phyloP scores from a whole-genome alignment of 2,329 filamentous ascomycete species.

The Calonectria pseudoreteaudii region DNA sequence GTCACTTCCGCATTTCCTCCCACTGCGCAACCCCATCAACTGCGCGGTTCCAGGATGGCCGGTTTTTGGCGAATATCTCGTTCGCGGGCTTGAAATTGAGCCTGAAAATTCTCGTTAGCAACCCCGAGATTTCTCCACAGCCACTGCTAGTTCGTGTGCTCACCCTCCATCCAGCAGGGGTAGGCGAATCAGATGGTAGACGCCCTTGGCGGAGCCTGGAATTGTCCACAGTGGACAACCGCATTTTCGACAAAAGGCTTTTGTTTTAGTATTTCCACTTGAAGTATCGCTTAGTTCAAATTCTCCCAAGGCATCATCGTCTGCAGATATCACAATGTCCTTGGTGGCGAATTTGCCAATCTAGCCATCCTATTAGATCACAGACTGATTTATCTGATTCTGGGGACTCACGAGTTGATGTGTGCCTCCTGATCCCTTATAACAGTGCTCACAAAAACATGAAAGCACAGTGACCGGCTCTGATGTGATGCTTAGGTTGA shows the following conservation, averaged over 20 bases:
- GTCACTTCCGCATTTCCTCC: slow-evolving; percentile 42
- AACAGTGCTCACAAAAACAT: slow-evolving; percentile 38
- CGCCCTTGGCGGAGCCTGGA: slow-evolving; percentile 39
- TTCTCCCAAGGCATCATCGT: slow-evolving; percentile 10
- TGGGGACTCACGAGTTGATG: slow-evolving; percentile 29
- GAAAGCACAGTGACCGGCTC: slow-evolving; percentile 33
- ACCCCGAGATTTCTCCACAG: neutral
- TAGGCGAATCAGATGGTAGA: slow-evolving; percentile 39
- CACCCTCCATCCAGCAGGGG: slow-evolving; percentile 41
- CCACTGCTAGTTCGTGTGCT: slow-evolving; percentile 12
- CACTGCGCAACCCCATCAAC: slow-evolving; percentile 39
- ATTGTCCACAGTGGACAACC: slow-evolving; percentile 45
- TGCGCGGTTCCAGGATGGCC: slow-evolving; percentile 40
- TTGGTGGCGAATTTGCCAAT: slow-evolving; percentile 42
- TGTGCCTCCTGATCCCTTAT: slow-evolving; percentile 32
- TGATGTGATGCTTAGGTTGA: slow-evolving; percentile 24
- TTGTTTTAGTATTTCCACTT: slow-evolving; percentile 42
- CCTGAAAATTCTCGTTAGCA: slow-evolving; percentile 15
- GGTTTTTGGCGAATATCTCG: slow-evolving; percentile 45
- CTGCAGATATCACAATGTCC: slow-evolving; percentile 27
- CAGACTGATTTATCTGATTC: rapidly evolving
- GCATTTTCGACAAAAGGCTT: slow-evolving; percentile 41
- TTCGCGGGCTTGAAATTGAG: slow-evolving; percentile 33
- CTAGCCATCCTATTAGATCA: slow-evolving; percentile 7
- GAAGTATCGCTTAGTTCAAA: slow-evolving; percentile 39